Conservation (phyloP, 257 asterid species). For the Echium plantagineum region DNA sequence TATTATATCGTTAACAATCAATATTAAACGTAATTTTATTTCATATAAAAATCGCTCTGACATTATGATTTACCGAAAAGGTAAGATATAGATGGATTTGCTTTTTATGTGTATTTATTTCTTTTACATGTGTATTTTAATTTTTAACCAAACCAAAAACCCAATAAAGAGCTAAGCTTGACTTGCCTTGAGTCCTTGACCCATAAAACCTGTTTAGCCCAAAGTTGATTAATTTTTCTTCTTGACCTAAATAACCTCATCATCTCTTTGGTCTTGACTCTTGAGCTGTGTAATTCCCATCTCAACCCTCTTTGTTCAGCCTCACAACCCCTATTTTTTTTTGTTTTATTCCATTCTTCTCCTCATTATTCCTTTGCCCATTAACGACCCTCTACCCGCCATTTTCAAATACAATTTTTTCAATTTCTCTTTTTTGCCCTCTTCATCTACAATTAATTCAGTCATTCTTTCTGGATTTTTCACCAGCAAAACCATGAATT, state of each 20-base stretch:
- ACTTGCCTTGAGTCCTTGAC: no score
- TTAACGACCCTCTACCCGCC: slow-evolving; percentile 28
- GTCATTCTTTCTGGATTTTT: neutral
- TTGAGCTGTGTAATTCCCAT: slow-evolving; percentile 23
- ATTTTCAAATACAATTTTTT: slow-evolving; percentile 14
- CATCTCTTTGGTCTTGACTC: slow-evolving; percentile 16
- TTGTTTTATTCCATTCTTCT: slow-evolving; percentile 42
- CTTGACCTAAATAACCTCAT: slow-evolving; percentile 99
- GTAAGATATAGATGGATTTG: no score
- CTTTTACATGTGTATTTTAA: no score
- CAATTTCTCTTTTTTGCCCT: neutral
- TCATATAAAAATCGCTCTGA: no score
- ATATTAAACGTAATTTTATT: no score
- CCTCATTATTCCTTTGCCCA: slow-evolving; percentile 14
- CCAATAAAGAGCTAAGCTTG: no score
- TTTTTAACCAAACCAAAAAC: no score
- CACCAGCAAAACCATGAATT: neutral
- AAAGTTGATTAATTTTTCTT: no score
- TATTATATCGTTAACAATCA: no score
- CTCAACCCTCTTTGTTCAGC: slow-evolving; percentile 72
- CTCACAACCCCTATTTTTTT: slow-evolving; percentile 43
- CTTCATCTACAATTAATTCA: no score
- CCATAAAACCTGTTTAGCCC: neutral
- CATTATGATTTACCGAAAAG: no score
- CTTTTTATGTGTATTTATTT: no score